A percentile compares a stretch with the other conserved stretches of the same genome.
Conservation (phyloP, 495 filamentous ascomycete species). For the Sporormia fimetaria region DNA sequence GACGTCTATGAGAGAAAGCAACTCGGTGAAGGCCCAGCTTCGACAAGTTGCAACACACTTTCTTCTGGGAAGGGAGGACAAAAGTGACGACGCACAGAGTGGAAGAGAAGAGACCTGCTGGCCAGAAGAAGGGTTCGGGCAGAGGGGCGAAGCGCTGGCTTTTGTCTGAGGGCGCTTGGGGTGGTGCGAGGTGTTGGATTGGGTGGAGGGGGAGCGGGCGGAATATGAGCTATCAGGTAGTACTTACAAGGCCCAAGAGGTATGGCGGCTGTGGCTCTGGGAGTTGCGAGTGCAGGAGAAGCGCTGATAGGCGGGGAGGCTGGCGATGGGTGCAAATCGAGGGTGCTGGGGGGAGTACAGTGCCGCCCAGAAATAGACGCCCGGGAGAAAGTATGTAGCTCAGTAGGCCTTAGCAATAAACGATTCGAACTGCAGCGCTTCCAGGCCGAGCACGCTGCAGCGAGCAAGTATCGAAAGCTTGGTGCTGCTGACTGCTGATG, state of each 20-base stretch:
- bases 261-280: slow-evolving; percentile 20
- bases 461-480: not conserved
- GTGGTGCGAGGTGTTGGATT: slow-evolving; percentile 8
- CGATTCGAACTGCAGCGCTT: slow-evolving; percentile 21
- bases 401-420: no score
- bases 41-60: slow-evolving; percentile 19
- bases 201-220: slow-evolving; percentile 15
- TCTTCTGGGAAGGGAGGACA: slow-evolving; percentile 9
- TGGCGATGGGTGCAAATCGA: slow-evolving; percentile 9
- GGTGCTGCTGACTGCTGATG: slow-evolving; percentile 4
- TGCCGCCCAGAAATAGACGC: slow-evolving; percentile 32
- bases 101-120: slow-evolving; percentile 29
- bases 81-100: slow-evolving; percentile 17
- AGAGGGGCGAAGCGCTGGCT: slow-evolving; percentile 23
- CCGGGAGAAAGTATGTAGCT: slow-evolving; percentile 28
- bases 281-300: slow-evolving; percentile 13
- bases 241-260: slow-evolving; percentile 20
- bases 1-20: slow-evolving; percentile 14
- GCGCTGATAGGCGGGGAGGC: slow-evolving; percentile 28
- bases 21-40: slow-evolving; percentile 27
- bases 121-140: slow-evolving; percentile 12
- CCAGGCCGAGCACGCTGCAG: slow-evolving; percentile 16
- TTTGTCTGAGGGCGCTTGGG: slow-evolving; percentile 32
- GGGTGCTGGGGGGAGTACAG: slow-evolving; percentile 6
- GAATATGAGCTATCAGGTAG: slow-evolving; percentile 29